phyloP scores from a whole-genome alignment of 192 early-diverging fungal genomes.

The Coemansia sp. region DNA sequence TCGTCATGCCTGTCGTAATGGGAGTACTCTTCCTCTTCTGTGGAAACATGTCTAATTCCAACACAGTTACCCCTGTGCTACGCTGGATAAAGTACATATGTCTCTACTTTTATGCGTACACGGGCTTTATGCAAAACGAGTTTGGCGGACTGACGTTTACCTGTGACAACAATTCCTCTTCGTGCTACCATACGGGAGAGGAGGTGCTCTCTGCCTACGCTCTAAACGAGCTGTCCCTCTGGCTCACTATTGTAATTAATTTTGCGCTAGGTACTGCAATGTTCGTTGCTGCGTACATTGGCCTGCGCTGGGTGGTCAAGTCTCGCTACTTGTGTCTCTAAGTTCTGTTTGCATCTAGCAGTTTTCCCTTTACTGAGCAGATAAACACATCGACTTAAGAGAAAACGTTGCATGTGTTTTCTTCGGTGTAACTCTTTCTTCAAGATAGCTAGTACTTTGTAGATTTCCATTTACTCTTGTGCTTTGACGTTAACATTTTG shows the following conservation, averaged over 20 bases:
- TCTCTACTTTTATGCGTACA: constrained; percentile 35
- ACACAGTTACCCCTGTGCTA: constrained; percentile 43
- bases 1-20: constrained; percentile 25
- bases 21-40: constrained; percentile 37
- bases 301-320: constrained; percentile 42
- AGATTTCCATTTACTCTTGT: no score
- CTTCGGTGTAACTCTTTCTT: no score
- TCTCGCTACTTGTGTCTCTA: constrained; percentile 40
- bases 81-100: constrained; percentile 52
- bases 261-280: constrained; percentile 20
- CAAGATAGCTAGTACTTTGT: no score
- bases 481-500: no score
- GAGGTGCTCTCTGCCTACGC: constrained; percentile 33
- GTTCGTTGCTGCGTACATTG: constrained; percentile 21
- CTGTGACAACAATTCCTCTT: background rate
- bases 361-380: no score
- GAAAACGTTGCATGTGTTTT: no score
- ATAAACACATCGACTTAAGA: no score
- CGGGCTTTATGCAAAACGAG: constrained; percentile 15
- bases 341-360: background rate
- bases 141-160: constrained; percentile 40
- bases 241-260: constrained; percentile 22
- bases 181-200: constrained; percentile 29
- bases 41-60: constrained; percentile 42
- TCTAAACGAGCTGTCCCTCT: constrained; percentile 25